phyloP scores from a whole-genome alignment of 352 stramenopile genomes.

The Globisporangium apiculatum region DNA sequence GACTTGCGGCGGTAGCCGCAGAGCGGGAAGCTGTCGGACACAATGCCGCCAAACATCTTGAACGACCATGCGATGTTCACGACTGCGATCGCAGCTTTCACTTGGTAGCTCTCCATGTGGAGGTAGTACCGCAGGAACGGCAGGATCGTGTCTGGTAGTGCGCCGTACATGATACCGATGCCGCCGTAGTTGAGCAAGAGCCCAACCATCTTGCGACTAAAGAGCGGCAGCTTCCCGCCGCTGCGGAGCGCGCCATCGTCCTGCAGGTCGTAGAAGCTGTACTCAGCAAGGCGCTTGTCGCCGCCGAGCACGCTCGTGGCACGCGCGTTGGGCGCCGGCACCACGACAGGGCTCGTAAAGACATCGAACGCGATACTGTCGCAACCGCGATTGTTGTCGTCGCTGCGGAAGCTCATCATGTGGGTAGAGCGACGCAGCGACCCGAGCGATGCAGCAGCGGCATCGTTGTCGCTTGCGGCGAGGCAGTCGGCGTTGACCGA shows the following conservation, averaged over 20 bases:
- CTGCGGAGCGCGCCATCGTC: slow-evolving; percentile 50
- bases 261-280: slow-evolving; percentile 56
- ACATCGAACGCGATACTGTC: neutral
- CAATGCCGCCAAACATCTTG: slow-evolving; percentile 50
- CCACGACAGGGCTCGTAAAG: neutral
- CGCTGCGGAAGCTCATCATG: neutral
- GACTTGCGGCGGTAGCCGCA: slow-evolving; percentile 40
- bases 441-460: no score
- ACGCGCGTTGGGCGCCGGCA: neutral
- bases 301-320: neutral
- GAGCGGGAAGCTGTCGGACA: slow-evolving; percentile 55
- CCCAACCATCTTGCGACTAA: slow-evolving; percentile 35
- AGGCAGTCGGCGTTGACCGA: no score
- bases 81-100: slow-evolving; percentile 24
- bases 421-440: no score
- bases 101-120: slow-evolving; percentile 54
- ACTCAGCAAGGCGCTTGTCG: slow-evolving; percentile 18
- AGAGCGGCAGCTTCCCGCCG: slow-evolving; percentile 42
- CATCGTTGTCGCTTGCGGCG: no score
- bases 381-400: neutral
- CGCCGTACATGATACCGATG: slow-evolving; percentile 63
- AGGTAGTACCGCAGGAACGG: slow-evolving; percentile 33
- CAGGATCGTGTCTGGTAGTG: slow-evolving; percentile 42
- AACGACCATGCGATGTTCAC: slow-evolving; percentile 52
- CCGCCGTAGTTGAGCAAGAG: slow-evolving; percentile 64